Percentiles rank a stretch among this genome's conserved stretches.
Evolutionary conservation across 2,329 filamentous ascomycete species (phyloP).

Genomic region (Lomentospora prolificans): DNA sequence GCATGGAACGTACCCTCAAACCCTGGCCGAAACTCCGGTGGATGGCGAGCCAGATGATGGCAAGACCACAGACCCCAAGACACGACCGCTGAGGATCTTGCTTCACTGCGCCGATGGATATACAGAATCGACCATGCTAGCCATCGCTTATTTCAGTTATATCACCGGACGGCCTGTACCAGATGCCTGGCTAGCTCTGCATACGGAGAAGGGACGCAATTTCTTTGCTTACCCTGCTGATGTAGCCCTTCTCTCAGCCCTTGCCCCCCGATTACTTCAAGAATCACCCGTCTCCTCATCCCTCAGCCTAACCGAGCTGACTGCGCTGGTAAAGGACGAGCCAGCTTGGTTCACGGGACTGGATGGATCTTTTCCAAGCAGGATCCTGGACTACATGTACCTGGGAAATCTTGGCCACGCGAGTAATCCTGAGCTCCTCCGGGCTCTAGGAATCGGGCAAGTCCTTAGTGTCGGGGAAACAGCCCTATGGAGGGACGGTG

Average conservation of each 20-base stretch:
- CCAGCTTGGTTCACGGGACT: slow-evolving; percentile 75
- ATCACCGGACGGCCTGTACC: slow-evolving; percentile 72
- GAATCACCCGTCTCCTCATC: slow-evolving; percentile 48
- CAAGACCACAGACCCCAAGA: slow-evolving; percentile 8
- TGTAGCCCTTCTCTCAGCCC: slow-evolving; percentile 67
- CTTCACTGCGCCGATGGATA: slow-evolving; percentile 95
- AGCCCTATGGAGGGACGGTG: slow-evolving; percentile 66
- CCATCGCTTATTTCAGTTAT: slow-evolving; percentile 87
- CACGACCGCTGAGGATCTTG: slow-evolving; percentile 57
- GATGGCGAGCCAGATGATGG: slow-evolving; percentile 20
- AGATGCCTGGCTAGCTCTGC: slow-evolving; percentile 78
- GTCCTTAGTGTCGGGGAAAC: slow-evolving; percentile 89
- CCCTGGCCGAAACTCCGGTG: background rate
- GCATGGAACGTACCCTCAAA: slow-evolving; percentile 44
- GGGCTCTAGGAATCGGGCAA: slow-evolving; percentile 71
- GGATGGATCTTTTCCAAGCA: slow-evolving; percentile 84
- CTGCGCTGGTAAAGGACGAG: slow-evolving; percentile 43
- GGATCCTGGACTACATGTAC: slow-evolving; percentile 90
- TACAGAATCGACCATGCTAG: slow-evolving; percentile 84
- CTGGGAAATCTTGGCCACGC: slow-evolving; percentile 88
- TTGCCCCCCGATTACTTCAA: slow-evolving; percentile 65
- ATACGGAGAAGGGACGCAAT: slow-evolving; percentile 72
- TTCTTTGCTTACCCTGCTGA: slow-evolving; percentile 95
- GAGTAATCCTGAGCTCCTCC: slow-evolving; percentile 80
- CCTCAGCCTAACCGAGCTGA: slow-evolving; percentile 40